Evolutionary conservation across 2,329 filamentous ascomycete genomes (phyloP).

Genomic region (Neoascochyta sp.): DNA sequence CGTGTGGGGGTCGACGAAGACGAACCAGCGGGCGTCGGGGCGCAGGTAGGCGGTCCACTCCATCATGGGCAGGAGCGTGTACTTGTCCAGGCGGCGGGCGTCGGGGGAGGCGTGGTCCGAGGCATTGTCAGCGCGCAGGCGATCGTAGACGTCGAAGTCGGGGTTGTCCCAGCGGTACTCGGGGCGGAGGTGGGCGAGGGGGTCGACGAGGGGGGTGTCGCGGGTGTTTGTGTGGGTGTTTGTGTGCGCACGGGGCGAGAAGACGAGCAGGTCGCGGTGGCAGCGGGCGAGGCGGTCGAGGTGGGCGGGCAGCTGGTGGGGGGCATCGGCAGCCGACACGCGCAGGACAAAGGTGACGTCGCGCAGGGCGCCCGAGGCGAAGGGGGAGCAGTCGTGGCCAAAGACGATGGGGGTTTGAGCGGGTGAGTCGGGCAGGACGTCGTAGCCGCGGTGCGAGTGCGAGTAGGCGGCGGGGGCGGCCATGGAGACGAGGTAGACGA

Average conservation of each 20-base stretch:
- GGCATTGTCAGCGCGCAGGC: constrained; percentile 40
- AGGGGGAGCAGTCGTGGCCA: constrained; percentile 33
- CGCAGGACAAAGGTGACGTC: constrained; percentile 56
- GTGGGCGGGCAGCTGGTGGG: constrained; percentile 55
- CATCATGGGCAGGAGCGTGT: constrained; percentile 57
- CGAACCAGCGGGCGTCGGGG: constrained; percentile 33
- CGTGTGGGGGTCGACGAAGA: constrained; percentile 39
- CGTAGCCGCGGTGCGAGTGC: constrained; percentile 29
- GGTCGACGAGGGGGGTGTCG: constrained; percentile 47
- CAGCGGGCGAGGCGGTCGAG: constrained; percentile 54
- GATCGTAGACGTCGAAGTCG: constrained; percentile 52
- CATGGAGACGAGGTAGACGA: constrained; percentile 20
- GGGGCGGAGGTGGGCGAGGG: constrained; percentile 44
- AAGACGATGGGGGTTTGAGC: constrained; percentile 20
- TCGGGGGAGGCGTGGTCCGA: constrained; percentile 46
- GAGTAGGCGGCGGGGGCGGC: constrained; percentile 22
- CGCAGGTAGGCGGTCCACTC: constrained; percentile 45
- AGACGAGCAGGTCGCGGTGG: constrained; percentile 54
- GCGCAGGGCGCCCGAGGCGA: constrained; percentile 30
- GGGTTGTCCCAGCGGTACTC: constrained; percentile 42
- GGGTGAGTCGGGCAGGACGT: constrained; percentile 23
- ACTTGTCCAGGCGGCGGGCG: constrained; percentile 56
- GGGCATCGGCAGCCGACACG: constrained; percentile 56
- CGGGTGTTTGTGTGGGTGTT: constrained; percentile 51
- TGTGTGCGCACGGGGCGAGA: constrained; percentile 59